Evolutionary conservation across 352 stramenopile species (phyloP).

Genomic region (Hyaloperonospora arabidopsidis): DNA sequence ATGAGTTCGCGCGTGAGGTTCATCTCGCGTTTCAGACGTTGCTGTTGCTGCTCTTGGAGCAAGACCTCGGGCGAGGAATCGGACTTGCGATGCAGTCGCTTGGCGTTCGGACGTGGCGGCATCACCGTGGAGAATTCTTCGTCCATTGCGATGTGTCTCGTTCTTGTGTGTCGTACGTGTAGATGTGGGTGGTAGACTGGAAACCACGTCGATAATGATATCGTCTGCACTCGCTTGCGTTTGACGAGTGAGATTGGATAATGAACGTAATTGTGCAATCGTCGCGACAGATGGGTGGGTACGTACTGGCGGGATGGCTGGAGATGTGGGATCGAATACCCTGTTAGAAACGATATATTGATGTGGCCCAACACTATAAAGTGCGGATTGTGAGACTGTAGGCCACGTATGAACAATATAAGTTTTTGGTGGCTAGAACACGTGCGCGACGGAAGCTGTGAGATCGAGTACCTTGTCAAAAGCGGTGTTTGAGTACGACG

Average conservation of each 20-base stretch:
- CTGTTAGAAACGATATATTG: conserved; percentile 2
- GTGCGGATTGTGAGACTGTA: too few species aligned
- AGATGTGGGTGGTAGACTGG: background rate
- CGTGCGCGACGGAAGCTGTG: too few species aligned
- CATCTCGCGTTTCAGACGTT: conserved; percentile 49
- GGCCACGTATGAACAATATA: too few species aligned
- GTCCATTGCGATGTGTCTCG: conserved; percentile 20
- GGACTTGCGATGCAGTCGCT: conserved; percentile 46
- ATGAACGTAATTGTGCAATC: conserved; percentile 16
- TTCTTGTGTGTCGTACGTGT: background rate
- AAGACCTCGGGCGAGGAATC: conserved; percentile 33
- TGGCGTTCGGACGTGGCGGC: conserved; percentile 21
- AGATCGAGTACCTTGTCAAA: too few species aligned
- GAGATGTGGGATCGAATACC: conserved; percentile 8
- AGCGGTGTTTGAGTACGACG: too few species aligned
- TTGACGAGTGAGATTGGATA: conserved; percentile 26
- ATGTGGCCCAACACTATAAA: too few species aligned
- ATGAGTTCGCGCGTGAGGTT: conserved; percentile 71
- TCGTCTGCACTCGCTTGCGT: conserved; percentile 12
- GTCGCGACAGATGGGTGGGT: conserved; percentile 7
- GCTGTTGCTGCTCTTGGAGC: conserved; percentile 14
- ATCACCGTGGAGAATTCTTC: conserved; percentile 31
- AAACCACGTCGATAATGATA: background rate
- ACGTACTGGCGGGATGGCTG: conserved; percentile 1
- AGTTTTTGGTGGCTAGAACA: too few species aligned